Evolutionary conservation across 805 yeast species (phyloP).

Genomic region (Yarrowia bubula): DNA sequence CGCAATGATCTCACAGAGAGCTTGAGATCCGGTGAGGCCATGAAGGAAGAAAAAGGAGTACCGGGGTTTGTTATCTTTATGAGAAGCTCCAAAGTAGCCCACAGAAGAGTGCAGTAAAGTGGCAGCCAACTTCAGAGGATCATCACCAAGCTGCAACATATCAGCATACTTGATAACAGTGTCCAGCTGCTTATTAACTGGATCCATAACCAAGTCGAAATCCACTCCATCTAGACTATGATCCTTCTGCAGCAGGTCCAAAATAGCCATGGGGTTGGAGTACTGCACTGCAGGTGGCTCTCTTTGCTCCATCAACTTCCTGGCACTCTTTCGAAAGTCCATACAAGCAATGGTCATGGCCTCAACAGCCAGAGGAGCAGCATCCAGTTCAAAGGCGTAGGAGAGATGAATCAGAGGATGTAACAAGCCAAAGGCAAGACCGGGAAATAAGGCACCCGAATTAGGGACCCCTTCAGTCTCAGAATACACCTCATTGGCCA

Average conservation of each 20-base stretch:
- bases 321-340: constrained; percentile 28
- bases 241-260: constrained; percentile 32
- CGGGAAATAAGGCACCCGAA: constrained; percentile 29
- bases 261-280: constrained; percentile 31
- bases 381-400: constrained; percentile 41
- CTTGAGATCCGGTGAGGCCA: constrained; percentile 37
- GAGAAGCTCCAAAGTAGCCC: constrained; percentile 33
- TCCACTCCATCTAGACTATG: constrained; percentile 29
- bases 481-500: constrained; percentile 31
- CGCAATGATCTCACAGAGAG: constrained; percentile 31
- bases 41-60: constrained; percentile 38
- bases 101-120: constrained; percentile 32
- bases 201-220: constrained; percentile 10
- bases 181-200: constrained; percentile 26
- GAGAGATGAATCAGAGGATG: constrained; percentile 41
- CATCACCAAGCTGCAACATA: constrained; percentile 31
- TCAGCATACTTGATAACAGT: constrained; percentile 29
- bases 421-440: constrained; percentile 34
- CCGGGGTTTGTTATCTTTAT: constrained; percentile 30
- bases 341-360: constrained; percentile 39
- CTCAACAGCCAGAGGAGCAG: constrained; percentile 39
- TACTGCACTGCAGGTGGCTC: constrained; percentile 11
- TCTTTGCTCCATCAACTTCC: background rate
- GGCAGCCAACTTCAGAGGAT: constrained; percentile 30
- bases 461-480: constrained; percentile 1